Base-by-base conservation (phyloP, 1,139 yeast species). In the Nakaseomyces kungkrabaensis region DNA sequence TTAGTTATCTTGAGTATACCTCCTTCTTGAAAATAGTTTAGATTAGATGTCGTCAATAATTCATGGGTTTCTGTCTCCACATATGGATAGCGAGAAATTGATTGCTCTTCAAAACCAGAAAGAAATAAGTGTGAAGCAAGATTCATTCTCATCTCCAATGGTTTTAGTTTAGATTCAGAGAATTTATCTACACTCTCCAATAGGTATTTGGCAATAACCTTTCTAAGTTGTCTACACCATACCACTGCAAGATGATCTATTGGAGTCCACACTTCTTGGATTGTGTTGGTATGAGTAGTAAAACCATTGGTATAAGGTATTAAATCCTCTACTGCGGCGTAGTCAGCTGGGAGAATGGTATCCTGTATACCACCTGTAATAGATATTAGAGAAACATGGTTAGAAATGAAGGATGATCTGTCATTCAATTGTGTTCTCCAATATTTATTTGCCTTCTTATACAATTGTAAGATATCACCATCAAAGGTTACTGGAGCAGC, bases 401-500 rank as follows among this genome's bases (percentile, higher is more conserved):
- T 55, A 1, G 63, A 53, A 41, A 59, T 58, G 49, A 56, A 65
- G 4, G 65, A 57, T 6, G 52, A 42, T 8, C 59, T 57, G 42
- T 60, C 58, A 3, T 66, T 56, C 56, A 73, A 82, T 0, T 87
- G 85, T 1, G 73, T 71, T 50, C 83, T 72, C 98, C 98, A 92
- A 63, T 81, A 90, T 49, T 79, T 75, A 66, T 90, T 94, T 1
- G 85, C 77, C 2, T 81, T 76, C 25, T 83, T 77, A 63, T 89
- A 92, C 0, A 89, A 78, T 52, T 77, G 78, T 54, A 88, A 70
- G 31, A 92, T 73, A 56, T 89, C 97, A 24, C 95, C 85, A 69
- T 92, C 99, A 68, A 90, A 90, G 0, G 97, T 88, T n/a, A 92
- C 79, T 0, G 99, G 97, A 0, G 97, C 85, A 0, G 88, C 83